A percentile compares a stretch with the other conserved stretches of the same genome.
These are phyloP conservation scores for Penicillium manginii DNA, from an alignment of 495 filamentous ascomycete genomes.

Conservation along the genomic window DNA sequence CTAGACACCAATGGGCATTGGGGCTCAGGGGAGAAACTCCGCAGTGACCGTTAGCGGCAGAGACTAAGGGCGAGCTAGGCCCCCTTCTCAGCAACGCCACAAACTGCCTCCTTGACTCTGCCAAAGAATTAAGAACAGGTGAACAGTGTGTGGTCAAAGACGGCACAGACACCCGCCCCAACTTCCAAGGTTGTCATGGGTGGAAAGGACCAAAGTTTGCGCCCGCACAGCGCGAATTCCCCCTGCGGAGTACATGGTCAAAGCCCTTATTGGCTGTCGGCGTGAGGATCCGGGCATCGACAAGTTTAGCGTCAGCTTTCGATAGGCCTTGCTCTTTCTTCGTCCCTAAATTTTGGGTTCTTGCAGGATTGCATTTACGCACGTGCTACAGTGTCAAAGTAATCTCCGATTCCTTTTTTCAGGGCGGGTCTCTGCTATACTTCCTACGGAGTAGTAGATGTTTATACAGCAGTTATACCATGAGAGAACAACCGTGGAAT, in stretches of 20 bases:
- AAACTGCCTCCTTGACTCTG: neutral
- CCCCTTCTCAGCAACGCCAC: constrained; percentile 31
- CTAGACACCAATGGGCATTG: constrained; percentile 3
- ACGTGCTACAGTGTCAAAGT: neutral
- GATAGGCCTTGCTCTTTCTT: neutral
- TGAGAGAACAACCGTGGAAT: neutral
- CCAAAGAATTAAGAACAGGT: neutral
- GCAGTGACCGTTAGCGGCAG: constrained; percentile 11
- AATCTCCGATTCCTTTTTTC: neutral
- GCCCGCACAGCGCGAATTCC: neutral
- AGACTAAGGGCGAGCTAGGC: constrained; percentile 15
- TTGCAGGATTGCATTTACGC: neutral
- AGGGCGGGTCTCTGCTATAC: neutral
- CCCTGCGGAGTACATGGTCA: too few relatives aligned
- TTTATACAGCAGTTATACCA: neutral
- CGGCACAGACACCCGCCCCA: constrained; percentile 8
- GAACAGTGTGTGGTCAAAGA: constrained; percentile 1
- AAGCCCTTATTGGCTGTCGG: neutral
- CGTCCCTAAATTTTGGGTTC: neutral
- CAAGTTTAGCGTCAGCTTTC: neutral
- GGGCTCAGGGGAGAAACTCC: neutral
- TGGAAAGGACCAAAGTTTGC: neutral
- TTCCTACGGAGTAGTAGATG: neutral
- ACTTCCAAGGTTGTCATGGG: neutral
- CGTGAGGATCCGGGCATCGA: neutral